phyloP scores from a whole-genome alignment of 805 yeast species.

The Saccharomycopsis fibuligera region DNA sequence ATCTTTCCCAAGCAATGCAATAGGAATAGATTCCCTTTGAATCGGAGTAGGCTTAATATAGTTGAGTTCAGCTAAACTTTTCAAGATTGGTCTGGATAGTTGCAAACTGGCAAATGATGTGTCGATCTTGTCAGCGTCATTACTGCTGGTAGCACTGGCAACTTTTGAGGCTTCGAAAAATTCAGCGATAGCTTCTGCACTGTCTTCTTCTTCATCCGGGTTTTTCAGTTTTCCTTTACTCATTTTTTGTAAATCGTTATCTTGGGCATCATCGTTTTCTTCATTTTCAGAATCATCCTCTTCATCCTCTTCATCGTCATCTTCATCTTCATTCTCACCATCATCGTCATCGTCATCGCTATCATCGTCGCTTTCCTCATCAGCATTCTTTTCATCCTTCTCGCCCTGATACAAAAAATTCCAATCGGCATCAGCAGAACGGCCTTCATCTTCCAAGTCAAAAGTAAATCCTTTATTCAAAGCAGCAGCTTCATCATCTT shows the following conservation, averaged over 20 bases:
- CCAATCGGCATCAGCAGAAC: constrained; percentile 67
- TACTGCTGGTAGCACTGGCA: constrained; percentile 45
- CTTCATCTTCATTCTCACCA: constrained; percentile 23
- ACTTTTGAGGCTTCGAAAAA: constrained; percentile 61
- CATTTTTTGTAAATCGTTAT: constrained; percentile 58
- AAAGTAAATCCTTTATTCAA: constrained; percentile 73
- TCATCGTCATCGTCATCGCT: constrained; percentile 8
- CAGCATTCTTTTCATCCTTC: constrained; percentile 16
- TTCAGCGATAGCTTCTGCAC: constrained; percentile 76
- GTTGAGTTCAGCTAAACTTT: constrained; percentile 74
- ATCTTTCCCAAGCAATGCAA: constrained; percentile 90
- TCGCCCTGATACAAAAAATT: constrained; percentile 44
- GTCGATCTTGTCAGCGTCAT: too few species aligned
- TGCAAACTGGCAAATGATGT: constrained; percentile 73
- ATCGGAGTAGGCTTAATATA: constrained; percentile 89
- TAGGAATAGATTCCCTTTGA: constrained; percentile 89
- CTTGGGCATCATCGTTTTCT: constrained; percentile 29
- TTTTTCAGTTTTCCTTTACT: constrained; percentile 32
- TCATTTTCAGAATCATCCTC: constrained; percentile 4
- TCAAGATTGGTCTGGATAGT: constrained; percentile 83
- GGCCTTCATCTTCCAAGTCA: constrained; percentile 48
- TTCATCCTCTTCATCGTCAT: constrained; percentile 11
- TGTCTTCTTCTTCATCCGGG: constrained; percentile 45
- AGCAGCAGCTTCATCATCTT: constrained; percentile 32
- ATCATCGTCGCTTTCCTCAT: constrained; percentile 3